Base-by-base conservation (phyloP, 2,329 filamentous ascomycete species). In the Alternaria conjuncta region DNA sequence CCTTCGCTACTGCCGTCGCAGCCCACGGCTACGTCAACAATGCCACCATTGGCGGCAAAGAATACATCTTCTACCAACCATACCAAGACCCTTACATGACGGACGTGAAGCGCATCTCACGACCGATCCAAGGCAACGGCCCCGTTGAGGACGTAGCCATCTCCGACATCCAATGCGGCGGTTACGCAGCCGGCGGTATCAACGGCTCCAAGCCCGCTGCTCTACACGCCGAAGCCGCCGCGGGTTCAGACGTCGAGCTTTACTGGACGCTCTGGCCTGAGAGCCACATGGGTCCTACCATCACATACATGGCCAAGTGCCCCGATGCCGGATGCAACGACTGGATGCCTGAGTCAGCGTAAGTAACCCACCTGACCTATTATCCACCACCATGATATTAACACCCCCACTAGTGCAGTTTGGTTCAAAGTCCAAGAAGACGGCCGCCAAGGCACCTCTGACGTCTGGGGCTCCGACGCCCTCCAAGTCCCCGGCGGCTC, bases 221-320 rank as follows among this genome's bases (percentile, higher is more conserved):
- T 5, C 81, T 89, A 0, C 85, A 87, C 65, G 87, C 86, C 3
- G 75, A 83, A 0, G 86, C 81, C 5, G 80, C 83, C 6, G 86
- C 87, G 4, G 87, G 87, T 3, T 85, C 83, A 2, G 82, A 80
- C 0, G 85, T 89, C 36, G 84, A 82, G 10, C 80, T 89, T 4
- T 79, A 79, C 58, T 89, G 87, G 87, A 89, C 86, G 1, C 71
- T 82, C 3, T 84, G 82, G 82, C 82, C 82, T 0, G 80, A 82
- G 1, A 79, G 74, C 62, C 86, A 87, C 62, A 78, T 85, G 28
- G 87, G 87, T 0, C 86, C 87, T 1, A 75, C 85, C 1, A 79
- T 89, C 60, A 89, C 87, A 1, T 89, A 89, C 71, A 87, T 89
- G 86, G 87, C 87, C 5, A 80, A 81, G 32, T 89, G 87, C 74